Percentiles rank a stretch among this genome's conserved stretches.
phyloP scores from a whole-genome alignment of 495 filamentous ascomycete species.

The Tuber indicum region DNA sequence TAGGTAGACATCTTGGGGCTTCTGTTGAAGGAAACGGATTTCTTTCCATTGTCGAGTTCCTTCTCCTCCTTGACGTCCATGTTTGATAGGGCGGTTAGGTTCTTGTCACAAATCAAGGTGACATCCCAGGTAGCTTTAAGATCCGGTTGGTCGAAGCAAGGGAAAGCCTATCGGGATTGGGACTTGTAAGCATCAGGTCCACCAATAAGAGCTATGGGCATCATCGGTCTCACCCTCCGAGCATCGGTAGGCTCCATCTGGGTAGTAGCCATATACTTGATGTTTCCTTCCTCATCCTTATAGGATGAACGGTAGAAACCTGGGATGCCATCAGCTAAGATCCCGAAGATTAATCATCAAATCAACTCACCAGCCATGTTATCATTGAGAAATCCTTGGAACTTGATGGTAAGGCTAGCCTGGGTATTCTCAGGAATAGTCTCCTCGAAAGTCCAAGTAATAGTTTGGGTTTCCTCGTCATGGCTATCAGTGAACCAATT shows the following conservation, averaged over 20 bases:
- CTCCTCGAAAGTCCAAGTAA: constrained; percentile 58
- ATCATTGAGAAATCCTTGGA: constrained; percentile 64
- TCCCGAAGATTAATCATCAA: not conserved
- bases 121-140: constrained; percentile 68
- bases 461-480: constrained; percentile 58
- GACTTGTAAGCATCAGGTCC: not conserved
- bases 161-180: constrained; percentile 51
- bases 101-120: constrained; percentile 65
- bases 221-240: constrained; percentile 45
- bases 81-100: constrained; percentile 69
- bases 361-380: constrained; percentile 59
- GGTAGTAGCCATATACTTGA: constrained; percentile 63
- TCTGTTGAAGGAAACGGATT: constrained; percentile 67
- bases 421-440: constrained; percentile 54
- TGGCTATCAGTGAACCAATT: constrained; percentile 41
- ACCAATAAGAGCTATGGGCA: not conserved
- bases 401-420: constrained; percentile 60
- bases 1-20: constrained; percentile 74
- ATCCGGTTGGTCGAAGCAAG: constrained; percentile 72
- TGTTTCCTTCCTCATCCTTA: constrained; percentile 57
- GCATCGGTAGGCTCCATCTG: constrained; percentile 80
- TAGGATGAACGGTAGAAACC: constrained; percentile 71
- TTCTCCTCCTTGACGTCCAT: constrained; percentile 68
- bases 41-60: constrained; percentile 56
- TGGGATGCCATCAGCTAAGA: constrained; percentile 15